Base-by-base conservation (phyloP, 1,139 yeast species). In the Taphrina sp. region DNA sequence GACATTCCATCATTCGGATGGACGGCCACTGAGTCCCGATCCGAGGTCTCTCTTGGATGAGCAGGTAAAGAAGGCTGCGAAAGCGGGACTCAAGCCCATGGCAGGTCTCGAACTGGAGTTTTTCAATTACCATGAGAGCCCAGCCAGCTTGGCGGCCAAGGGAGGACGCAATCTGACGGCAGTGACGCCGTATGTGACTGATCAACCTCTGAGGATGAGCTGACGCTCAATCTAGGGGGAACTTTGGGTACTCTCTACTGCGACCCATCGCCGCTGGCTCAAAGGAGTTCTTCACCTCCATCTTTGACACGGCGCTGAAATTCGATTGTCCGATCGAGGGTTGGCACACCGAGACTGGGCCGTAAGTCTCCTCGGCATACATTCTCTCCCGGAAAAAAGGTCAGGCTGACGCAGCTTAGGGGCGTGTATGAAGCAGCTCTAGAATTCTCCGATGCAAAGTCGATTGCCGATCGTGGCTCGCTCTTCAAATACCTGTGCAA, bases 271-370 rank as follows among this genome's bases (percentile, higher is more conserved):
- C 54, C 12, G 61, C 64, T 1, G 62, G 66, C 29, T 67, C 68
- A 52, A 62, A 64, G 47, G 68, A 64, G 17, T 70, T 64, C 58
- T 70, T 65, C 59, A 64, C 67, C 52, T 66, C 63, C 26, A 63
- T 70, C 28, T 60, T 68, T 46, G 57, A 67, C 12, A 59, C 64
- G 1, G 63, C 69, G 56, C 47, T 56, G 7, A 51, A 58, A 10
- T 62, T 69, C 24, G 63, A 63, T 35, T 64, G 67, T 19, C 66
- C 65, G 17, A 60, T 70, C 31, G 73, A 70, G 55, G 70, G 72
- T 3, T 69, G 70, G 69, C 73, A 70, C 57, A 68, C 72, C 1
- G 73, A 70, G 51, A 69, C 73, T 1, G 73, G 73, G 3, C 73
- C 73, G 5, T 43, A 31, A 12, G 38, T 20, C 22, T 12, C 10